Evolutionary conservation across 495 filamentous ascomycete genomes (phyloP), one percentile per base, ranked within the genome.

Genomic region (Parathielavia hyrcaniae): DNA sequence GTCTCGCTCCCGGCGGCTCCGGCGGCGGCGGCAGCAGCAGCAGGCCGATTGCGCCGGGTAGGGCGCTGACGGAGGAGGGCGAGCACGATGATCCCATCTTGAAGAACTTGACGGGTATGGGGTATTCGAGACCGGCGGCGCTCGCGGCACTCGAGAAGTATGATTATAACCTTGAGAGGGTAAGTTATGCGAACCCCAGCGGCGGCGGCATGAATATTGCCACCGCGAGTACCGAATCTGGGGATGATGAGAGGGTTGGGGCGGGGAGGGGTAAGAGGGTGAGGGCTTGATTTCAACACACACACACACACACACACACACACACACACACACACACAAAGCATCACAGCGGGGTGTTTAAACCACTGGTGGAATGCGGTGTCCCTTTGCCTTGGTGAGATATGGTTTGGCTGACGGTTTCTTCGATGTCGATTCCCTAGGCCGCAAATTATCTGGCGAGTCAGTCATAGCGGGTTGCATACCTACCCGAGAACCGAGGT

Each of bases 161-260:
- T 72, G 91, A 96, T 68, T 96, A 96, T 72, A 91, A 97, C 73
- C 78, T 96, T 66, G 90, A 95, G 69, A 88, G 90, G 85, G 93
- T 96, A 76, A 76, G 84, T 41, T 34, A 5, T 16, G 6, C 6
- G 26, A 30, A 30, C 26, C 26, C 26, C 26, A n/a, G n/a, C n/a
- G n/a, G n/a, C n/a, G n/a, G n/a, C n/a, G n/a, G n/a, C n/a, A 30
- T 6, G 26, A 30, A 30, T 30, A 30, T 30, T 2, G 3, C 2
- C 6, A 30, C 26, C 26, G 6, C 26, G 2, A 30, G 26, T 6
- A 38, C 10, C 35, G 10, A 5, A 8, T 4, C 35, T 8, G 13
- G 13, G 35, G 23, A 5, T 26, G 36, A 4, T 52, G 19, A 30
- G 26, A 30, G 35, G n/a, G 36, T 19, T 34, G 38, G 38, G 38